Base-by-base conservation (phyloP, 495 filamentous ascomycete genomes). In the Penicillium taxi region DNA sequence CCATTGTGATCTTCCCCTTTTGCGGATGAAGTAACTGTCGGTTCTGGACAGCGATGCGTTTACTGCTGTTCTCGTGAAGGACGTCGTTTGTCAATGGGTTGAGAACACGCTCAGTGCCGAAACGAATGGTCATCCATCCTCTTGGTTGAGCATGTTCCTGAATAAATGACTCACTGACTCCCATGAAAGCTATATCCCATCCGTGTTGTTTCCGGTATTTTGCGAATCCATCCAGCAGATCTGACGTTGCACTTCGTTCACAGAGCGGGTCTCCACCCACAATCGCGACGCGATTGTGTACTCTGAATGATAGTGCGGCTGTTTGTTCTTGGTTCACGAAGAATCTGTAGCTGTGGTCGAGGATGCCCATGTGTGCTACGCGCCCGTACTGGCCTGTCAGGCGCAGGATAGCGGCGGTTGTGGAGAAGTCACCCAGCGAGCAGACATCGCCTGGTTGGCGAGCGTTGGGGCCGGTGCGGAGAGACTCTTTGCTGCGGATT, bases 341-440 rank as follows among this genome's bases (percentile, higher is more conserved):
- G 35, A 67, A 59, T 3, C 39, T 49, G 36, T 70, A 68, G 35
- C 62, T 64, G 20, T 34, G 55, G 30, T 70, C 66, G 1, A 70
- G 53, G 16, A 70, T 56, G 1, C 63, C 66, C 64, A 67, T 68
- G 44, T 70, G 59, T 6, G 64, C 65, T 2, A 64, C 59, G 1
- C 50, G 52, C 9, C 66, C 60, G 31, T 68, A 58, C 6, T 46
- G 35, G 3, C 47, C 37, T 0, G 62, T 53, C 4, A 70, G 44
- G 0, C 30, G 35, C 22, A 59, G 47, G 12, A 64, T 53, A 16
- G 57, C 47, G 4, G 48, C 39, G 30, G 56, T 48, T 0, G 56
- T 58, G 15, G 43, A 41, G 37, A 64, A 53, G 25, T 62, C 56
- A 7, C 47, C 44, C 2, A 62, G 45, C 2, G 35, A 47, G 43